Percentiles rank a stretch among this genome's conserved stretches.
Evolutionary conservation across 2,329 filamentous ascomycete species (phyloP).

Genomic region (Penicillium frequentans): DNA sequence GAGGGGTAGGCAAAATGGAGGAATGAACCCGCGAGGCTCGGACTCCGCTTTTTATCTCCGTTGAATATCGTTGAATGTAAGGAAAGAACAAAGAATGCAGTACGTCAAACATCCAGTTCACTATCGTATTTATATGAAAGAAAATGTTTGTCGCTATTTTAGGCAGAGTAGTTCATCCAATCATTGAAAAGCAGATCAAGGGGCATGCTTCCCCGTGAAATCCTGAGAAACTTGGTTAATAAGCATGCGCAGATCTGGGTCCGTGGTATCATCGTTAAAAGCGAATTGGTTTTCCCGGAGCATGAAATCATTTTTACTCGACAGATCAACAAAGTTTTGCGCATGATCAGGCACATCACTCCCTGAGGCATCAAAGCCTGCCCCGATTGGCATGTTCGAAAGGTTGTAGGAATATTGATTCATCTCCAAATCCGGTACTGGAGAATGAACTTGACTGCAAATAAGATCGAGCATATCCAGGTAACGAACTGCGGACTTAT

Average conservation of each 20-base stretch:
- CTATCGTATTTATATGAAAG: too few relatives aligned
- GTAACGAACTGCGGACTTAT: slow-evolving; percentile 1
- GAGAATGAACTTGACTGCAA: slow-evolving; percentile 2
- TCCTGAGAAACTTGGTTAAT: slow-evolving; percentile 6
- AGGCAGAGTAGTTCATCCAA: neutral
- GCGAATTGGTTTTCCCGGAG: neutral
- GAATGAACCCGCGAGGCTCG: neutral
- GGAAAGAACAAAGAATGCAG: too few relatives aligned
- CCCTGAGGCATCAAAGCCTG: neutral
- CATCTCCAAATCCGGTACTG: neutral
- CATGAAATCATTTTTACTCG: slow-evolving; percentile 5
- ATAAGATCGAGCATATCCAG: slow-evolving; percentile 6
- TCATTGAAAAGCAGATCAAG: slow-evolving; percentile 7
- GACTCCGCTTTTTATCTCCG: neutral
- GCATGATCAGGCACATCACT: neutral
- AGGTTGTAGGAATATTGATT: neutral
- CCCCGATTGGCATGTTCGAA: neutral
- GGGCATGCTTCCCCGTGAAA: slow-evolving; percentile 6
- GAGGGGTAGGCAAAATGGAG: neutral
- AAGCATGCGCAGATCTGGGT: slow-evolving; percentile 4
- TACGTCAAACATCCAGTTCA: too few relatives aligned
- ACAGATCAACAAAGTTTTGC: neutral
- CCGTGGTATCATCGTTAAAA: neutral
- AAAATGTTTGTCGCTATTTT: neutral
- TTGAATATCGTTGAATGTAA: neutral